Evolutionary conservation across 2,329 filamentous ascomycete genomes (phyloP).

Genomic region (Colletotrichum sp.): DNA sequence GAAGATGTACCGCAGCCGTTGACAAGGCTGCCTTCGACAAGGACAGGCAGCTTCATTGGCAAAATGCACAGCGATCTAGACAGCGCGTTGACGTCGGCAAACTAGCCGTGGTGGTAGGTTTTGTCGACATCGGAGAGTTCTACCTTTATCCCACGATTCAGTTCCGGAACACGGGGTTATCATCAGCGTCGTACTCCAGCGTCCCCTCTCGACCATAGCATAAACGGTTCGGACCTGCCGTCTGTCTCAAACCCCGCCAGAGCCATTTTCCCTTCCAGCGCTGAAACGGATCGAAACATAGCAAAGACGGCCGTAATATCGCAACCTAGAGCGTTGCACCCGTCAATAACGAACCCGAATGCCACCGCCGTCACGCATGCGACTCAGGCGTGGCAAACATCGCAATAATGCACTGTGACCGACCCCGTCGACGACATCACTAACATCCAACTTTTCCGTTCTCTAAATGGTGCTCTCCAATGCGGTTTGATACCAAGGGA

Average conservation of each 20-base stretch:
- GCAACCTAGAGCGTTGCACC: neutral
- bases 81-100: neutral
- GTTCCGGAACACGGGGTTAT: neutral
- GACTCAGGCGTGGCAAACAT: neutral
- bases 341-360: neutral
- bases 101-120: neutral
- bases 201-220: neutral
- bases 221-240: neutral
- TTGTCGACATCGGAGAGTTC: neutral
- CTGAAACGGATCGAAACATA: constrained; percentile 9
- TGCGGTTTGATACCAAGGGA: neutral
- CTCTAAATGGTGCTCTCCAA: neutral
- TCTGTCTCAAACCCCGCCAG: neutral
- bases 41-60: neutral
- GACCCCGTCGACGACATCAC: neutral
- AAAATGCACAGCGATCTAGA: neutral
- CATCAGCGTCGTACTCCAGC: neutral
- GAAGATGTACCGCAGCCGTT: neutral
- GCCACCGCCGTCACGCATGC: neutral
- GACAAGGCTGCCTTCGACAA: neutral
- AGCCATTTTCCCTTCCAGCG: neutral
- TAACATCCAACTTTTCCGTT: neutral
- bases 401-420: neutral
- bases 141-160: neutral
- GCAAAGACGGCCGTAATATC: neutral